A percentile compares a stretch with the other conserved stretches of the same genome.
phyloP scores from a whole-genome alignment of 78 protist species.

The Mantamonas sphyraenae region DNA sequence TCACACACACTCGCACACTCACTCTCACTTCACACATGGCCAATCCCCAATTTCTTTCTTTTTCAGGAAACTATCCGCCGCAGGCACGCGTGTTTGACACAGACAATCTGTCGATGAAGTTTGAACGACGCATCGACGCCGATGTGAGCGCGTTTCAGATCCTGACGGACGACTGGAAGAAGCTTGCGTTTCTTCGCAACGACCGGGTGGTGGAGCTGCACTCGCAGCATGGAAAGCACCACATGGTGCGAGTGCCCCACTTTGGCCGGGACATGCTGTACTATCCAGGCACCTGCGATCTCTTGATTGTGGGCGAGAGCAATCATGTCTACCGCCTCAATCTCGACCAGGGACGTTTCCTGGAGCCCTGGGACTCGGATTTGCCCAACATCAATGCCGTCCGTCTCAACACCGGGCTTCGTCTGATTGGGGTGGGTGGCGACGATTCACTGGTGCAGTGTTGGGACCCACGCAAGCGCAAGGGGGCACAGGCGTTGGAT shows the following conservation, averaged over 20 bases:
- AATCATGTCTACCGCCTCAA: conserved; percentile 63
- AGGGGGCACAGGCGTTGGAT: conserved; percentile 10
- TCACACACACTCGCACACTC: too few relatives aligned
- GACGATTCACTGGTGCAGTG: conserved; percentile 54
- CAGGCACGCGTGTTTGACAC: conserved; percentile 78
- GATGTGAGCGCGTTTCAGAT: conserved; percentile 50
- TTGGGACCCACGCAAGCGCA: conserved; percentile 59
- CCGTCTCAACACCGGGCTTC: conserved; percentile 36
- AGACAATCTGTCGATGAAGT: conserved; percentile 73
- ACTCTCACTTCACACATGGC: too few relatives aligned
- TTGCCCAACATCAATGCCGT: conserved; percentile 41
- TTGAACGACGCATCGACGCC: conserved; percentile 65
- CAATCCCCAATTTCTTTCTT: not conserved
- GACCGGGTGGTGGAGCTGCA: conserved; percentile 89
- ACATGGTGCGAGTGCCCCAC: conserved; percentile 67
- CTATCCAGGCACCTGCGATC: conserved; percentile 56
- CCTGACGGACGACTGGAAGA: conserved; percentile 84
- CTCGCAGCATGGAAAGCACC: conserved; percentile 73
- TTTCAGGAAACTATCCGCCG: conserved; percentile 68
- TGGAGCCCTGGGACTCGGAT: conserved; percentile 45
- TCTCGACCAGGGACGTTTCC: conserved; percentile 79
- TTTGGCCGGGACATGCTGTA: conserved; percentile 81
- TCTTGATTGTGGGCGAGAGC: conserved; percentile 34
- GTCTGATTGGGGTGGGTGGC: conserved; percentile 49
- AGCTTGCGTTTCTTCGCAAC: conserved; percentile 65